These are phyloP conservation scores for Hanseniaspora jakobsenii DNA, from an alignment of 805 yeast species.

Conservation along the genomic window DNA sequence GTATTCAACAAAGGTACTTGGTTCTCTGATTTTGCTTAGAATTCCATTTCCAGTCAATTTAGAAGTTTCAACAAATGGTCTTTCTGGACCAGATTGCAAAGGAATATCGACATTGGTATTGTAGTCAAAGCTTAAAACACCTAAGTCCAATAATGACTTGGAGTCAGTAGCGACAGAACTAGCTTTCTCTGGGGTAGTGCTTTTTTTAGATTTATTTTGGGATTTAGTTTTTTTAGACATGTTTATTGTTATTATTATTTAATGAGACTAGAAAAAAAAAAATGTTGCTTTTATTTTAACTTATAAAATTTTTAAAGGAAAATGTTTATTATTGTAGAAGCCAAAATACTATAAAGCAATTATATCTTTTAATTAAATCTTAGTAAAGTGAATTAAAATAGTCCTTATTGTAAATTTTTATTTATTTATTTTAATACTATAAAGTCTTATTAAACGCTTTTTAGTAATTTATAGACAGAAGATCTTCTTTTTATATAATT, in stretches of 20 bases:
- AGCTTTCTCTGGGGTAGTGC: background rate
- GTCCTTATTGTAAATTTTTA: no score
- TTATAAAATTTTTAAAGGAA: no score
- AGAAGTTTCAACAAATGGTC: slow-evolving; percentile 47
- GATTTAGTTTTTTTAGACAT: background rate
- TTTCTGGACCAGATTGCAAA: slow-evolving; percentile 37
- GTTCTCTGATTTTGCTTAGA: slow-evolving; percentile 33
- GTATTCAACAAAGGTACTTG: slow-evolving; percentile 31
- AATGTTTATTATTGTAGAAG: no score
- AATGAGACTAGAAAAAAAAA: no score
- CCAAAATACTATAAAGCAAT: no score
- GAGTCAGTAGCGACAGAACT: background rate
- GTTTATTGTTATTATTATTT: background rate
- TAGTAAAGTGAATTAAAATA: no score
- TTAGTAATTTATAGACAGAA: no score
- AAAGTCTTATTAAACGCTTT: no score
- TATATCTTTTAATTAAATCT: no score
- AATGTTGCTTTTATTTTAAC: no score
- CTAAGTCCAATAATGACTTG: slow-evolving; percentile 14
- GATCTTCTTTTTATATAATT: no score
- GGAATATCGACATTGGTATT: slow-evolving; percentile 38
- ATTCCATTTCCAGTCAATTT: slow-evolving; percentile 18
- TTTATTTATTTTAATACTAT: no score
- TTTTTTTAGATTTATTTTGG: slow-evolving; percentile 2
- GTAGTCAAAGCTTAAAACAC: slow-evolving; percentile 1